Evolutionary conservation across 768 basidiomycete species (phyloP), one percentile per base, ranked within the genome.

Genomic region (Phlebiopsis flavidoalba): DNA sequence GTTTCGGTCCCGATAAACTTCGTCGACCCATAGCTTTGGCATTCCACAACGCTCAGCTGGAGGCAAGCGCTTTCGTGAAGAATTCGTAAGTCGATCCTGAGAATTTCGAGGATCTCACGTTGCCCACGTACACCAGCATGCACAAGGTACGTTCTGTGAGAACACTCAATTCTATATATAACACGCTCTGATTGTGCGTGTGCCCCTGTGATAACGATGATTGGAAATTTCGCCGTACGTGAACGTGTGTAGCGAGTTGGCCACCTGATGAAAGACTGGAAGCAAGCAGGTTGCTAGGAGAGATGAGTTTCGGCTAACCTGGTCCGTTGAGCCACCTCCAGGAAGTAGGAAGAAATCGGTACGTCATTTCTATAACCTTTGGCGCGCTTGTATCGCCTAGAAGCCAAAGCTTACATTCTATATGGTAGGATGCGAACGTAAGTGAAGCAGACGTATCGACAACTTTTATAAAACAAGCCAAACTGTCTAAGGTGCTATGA

Each of bases 21-120:
- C 15, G 49, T 47, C 15, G 35, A 17, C 55, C 47, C 65, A 46
- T 66, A 93, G 92, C 91, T 5, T 81, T 98, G 57, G 88, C 88
- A 12, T 93, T 84, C 65, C 92, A 95, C 70, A 94, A 95, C 71
- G 90, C 85, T 19, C 91, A 95, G 67, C 81, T 98, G 8, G 87
- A 97, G 74, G 93, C 96, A 8, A 87, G 85, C 57, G 97, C 97
- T 95, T 98, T 74, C 86, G 91, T 55, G 92, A 97, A 69, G 85
- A 94, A 60, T 97, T 88, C n/a, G n/a, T n/a, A n/a, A n/a, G n/a
- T n/a, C 64, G 86, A 96, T 69, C 77, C 81, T 1, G 83, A 85
- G 59, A 74, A 83, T 0, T 92, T 93, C 62, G 87, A 91, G 63
- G 96, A 99, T 73, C 74, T 87, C 65, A 94, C 95, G 0, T 70